A percentile compares a stretch with the other conserved stretches of the same genome.
Conservation (phyloP, 371 early-diverging fungal species). For the Rhizopus sp. region DNA sequence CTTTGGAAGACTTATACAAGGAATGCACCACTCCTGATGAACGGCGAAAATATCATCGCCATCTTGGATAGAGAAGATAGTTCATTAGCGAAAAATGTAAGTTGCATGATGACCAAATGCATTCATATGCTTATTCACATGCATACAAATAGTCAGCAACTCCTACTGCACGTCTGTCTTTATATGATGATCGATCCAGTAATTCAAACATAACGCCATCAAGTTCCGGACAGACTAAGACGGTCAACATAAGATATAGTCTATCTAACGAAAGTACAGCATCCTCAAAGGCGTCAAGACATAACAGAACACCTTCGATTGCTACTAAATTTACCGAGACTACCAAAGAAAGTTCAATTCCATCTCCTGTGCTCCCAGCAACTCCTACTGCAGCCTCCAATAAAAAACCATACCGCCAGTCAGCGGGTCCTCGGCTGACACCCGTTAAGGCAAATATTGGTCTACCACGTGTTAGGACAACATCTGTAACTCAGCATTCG, state of each 20-base stretch:
- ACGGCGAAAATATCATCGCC: slow-evolving; percentile 32
- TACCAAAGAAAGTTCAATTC: slow-evolving; percentile 9
- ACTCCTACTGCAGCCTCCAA: slow-evolving; percentile 1
- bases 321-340: neutral
- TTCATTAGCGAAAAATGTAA: slow-evolving; percentile 32
- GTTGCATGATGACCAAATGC: too few species aligned
- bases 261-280: slow-evolving; percentile 1
- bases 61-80: slow-evolving; percentile 33
- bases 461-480: slow-evolving; percentile 33
- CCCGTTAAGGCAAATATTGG: slow-evolving; percentile 27
- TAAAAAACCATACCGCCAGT: slow-evolving; percentile 25
- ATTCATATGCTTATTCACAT: too few species aligned
- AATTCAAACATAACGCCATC: slow-evolving; percentile 18
- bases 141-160: slow-evolving; percentile 30
- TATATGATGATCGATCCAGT: slow-evolving; percentile 12
- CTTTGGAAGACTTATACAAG: slow-evolving; percentile 31
- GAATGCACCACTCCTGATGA: slow-evolving; percentile 26
- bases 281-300: neutral
- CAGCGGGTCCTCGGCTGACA: slow-evolving; percentile 27
- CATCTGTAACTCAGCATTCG: slow-evolving; percentile 24
- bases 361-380: slow-evolving; percentile 13
- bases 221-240: slow-evolving; percentile 15
- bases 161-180: slow-evolving; percentile 21
- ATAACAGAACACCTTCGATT: neutral
- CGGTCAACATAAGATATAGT: slow-evolving; percentile 10